Conservation (phyloP, 352 stramenopile species). For the Globisporangium sylvaticum region DNA sequence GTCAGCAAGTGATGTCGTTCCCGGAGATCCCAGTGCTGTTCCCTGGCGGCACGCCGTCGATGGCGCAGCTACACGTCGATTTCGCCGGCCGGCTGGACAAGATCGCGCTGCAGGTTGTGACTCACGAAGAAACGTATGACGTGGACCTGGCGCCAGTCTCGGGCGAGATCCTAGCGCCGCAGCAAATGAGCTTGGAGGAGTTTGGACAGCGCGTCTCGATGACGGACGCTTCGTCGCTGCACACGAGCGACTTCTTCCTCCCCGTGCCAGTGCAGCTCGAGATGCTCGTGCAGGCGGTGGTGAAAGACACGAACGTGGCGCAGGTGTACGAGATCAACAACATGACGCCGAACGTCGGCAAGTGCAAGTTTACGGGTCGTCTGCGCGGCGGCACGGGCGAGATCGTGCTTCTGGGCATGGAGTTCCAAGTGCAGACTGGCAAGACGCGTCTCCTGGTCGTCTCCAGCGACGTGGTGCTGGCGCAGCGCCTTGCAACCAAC, state of each 20-base stretch:
- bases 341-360: slow-evolving; percentile 46
- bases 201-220: slow-evolving; percentile 68
- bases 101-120: slow-evolving; percentile 58
- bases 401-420: slow-evolving; percentile 51
- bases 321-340: slow-evolving; percentile 81
- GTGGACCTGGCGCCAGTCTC: slow-evolving; percentile 58
- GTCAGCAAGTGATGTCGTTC: slow-evolving; percentile 65
- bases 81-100: slow-evolving; percentile 70
- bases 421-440: slow-evolving; percentile 59
- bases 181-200: slow-evolving; percentile 68
- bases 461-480: slow-evolving; percentile 46
- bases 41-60: slow-evolving; percentile 62
- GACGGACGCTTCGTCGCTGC: slow-evolving; percentile 43
- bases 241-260: slow-evolving; percentile 59
- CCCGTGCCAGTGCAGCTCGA: slow-evolving; percentile 48
- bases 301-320: slow-evolving; percentile 59
- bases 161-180: slow-evolving; percentile 66
- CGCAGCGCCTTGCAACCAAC: slow-evolving; percentile 41
- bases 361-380: slow-evolving; percentile 68
- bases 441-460: slow-evolving; percentile 63
- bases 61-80: slow-evolving; percentile 83
- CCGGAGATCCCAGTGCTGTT: slow-evolving; percentile 82
- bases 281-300: slow-evolving; percentile 38
- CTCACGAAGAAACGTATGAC: slow-evolving; percentile 44
- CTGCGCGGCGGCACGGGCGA: slow-evolving; percentile 45